These are phyloP conservation scores for Penicillium palitans DNA, from an alignment of 2,329 filamentous ascomycete species.

Conservation along the genomic window DNA sequence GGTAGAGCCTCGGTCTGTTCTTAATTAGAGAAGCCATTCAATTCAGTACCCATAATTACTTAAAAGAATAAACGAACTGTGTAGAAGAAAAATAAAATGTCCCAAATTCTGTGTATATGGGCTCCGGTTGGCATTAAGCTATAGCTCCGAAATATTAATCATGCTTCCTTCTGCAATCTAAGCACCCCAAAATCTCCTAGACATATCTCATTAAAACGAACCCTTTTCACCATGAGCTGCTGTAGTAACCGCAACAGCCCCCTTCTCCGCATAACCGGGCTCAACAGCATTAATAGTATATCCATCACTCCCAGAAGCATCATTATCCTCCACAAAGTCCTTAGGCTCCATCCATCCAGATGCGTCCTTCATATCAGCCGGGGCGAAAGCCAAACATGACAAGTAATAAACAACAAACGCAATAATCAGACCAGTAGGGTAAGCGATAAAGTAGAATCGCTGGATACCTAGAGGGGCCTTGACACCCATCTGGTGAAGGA, in stretches of 20 bases:
- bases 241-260: background rate
- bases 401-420: conserved; percentile 21
- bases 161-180: background rate
- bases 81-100: background rate
- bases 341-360: conserved; percentile 38
- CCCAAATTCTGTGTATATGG: background rate
- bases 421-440: conserved; percentile 51
- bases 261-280: background rate
- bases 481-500: conserved; percentile 46
- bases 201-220: conserved; percentile 1
- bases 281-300: conserved; percentile 1
- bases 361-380: conserved; percentile 8
- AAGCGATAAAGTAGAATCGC: conserved; percentile 59
- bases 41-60: background rate
- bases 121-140: background rate
- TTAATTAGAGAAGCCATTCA: no score
- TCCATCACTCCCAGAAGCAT: background rate
- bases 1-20: no score
- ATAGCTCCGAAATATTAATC: background rate
- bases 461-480: conserved; percentile 29
- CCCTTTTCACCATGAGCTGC: background rate
- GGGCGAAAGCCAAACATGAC: conserved; percentile 8
- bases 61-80: background rate
- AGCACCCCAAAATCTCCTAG: background rate
- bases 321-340: conserved; percentile 36